A percentile compares a stretch with the other conserved stretches of the same genome.
Conservation (phyloP, 2,329 filamentous ascomycete genomes). For the Scytalidium lignicola region DNA sequence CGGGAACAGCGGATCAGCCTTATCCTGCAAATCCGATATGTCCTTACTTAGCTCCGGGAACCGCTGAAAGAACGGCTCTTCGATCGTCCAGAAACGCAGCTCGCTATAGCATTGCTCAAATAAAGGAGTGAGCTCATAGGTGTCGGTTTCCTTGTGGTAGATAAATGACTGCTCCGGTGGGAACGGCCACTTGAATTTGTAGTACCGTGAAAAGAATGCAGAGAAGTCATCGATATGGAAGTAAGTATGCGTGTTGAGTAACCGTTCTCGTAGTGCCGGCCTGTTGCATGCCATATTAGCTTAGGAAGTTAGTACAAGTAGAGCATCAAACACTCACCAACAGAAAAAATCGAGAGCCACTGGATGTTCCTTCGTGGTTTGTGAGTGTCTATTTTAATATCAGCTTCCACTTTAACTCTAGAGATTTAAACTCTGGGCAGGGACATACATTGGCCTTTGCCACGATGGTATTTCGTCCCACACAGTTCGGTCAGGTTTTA, state of each 20-base stretch:
- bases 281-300: not conserved
- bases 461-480: constrained; percentile 12
- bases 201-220: constrained; percentile 9
- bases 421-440: not conserved
- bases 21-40: not conserved
- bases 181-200: constrained; percentile 14
- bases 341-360: constrained; percentile 14
- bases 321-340: constrained; percentile 2
- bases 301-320: too few relatives aligned
- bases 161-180: constrained; percentile 9
- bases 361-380: constrained; percentile 10
- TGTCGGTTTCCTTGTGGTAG: constrained; percentile 6
- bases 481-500: constrained; percentile 9
- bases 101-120: constrained; percentile 12
- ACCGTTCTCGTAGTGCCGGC: constrained; percentile 14
- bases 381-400: constrained; percentile 3
- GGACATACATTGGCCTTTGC: constrained; percentile 14
- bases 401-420: not conserved
- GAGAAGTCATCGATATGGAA: constrained; percentile 12
- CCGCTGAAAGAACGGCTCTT: constrained; percentile 12
- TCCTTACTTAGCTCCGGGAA: constrained; percentile 9
- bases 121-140: constrained; percentile 9
- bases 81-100: constrained; percentile 10
- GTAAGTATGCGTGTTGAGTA: constrained; percentile 10
- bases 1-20: not conserved